Evolutionary conservation across 139 green algal genomes (phyloP), one percentile per base, ranked within the genome.

Genomic region (Pleodorina starrii): DNA sequence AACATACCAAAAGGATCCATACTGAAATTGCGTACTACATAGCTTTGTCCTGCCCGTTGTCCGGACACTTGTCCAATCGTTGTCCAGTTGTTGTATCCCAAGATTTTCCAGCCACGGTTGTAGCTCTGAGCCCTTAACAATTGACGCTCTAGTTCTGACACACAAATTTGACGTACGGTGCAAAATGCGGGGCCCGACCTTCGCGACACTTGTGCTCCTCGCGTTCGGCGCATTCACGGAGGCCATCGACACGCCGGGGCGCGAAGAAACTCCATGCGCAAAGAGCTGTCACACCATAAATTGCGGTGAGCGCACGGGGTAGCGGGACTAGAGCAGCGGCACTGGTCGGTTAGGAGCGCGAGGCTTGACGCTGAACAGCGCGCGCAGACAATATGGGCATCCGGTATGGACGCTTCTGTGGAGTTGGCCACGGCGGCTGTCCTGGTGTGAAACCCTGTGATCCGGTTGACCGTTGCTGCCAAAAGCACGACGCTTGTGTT

Each of bases 371-470:
- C n/a, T 44, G 40, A 2, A 19, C 25, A 46, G 40, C 35, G 36
- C 63, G 32, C 46, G n/a, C 46, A 86, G 82, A 88, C 44, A 88
- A 88, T 32, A 43, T 88, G 27, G 60, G 60, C 25, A 88, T 88
- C 12, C 63, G 82, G 3, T 88, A 88, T 54, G 82, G 82, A 10
- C 63, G 82, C 7, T 88, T 50, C 35, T 88, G 82, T 32, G 82
- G 82, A 36, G 82, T 88, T 17, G 82, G 82, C 4, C 82, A 88
- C 38, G 82, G 82, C 17, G 82, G 82, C 12, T 88, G 82, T 32
- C 44, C 63, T 5, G 82, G 82, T 17, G 82, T 88, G 4, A 79
- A 88, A 63, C 82, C 82, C 10, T 88, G 82, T 63, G 82, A 88
- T 50, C 82, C 82, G 11, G 82, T 88, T 23, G 82, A 88, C 82